phyloP scores from a whole-genome alignment of 257 asterid species.

The Avicennia marina region DNA sequence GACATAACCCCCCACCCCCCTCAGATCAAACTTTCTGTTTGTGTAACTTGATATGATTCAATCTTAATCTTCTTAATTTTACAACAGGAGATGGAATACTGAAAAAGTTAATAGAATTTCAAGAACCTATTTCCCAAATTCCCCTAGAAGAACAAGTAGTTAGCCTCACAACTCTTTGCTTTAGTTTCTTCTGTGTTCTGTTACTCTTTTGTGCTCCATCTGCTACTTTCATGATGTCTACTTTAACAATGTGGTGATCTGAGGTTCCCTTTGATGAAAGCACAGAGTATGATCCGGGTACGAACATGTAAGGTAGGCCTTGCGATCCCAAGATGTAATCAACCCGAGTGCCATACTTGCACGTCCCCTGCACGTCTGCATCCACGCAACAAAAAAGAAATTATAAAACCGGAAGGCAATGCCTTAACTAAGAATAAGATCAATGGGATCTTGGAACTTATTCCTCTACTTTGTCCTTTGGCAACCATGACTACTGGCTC shows the following conservation, averaged over 20 bases:
- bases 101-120: background rate
- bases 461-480: conserved; percentile 81
- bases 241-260: conserved; percentile 89
- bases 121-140: background rate
- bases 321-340: conserved; percentile 68
- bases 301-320: conserved; percentile 48
- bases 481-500: conserved; percentile 87
- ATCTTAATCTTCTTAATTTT: too few relatives aligned
- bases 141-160: background rate
- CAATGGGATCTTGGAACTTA: background rate
- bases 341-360: conserved; percentile 91
- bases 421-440: background rate
- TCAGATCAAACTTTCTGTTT: too few relatives aligned
- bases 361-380: conserved; percentile 87
- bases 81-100: background rate
- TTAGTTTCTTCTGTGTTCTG: background rate
- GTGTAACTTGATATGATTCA: too few relatives aligned
- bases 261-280: conserved; percentile 90
- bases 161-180: background rate
- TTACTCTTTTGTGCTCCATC: conserved; percentile 17
- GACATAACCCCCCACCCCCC: too few relatives aligned
- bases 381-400: conserved; percentile 11
- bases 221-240: conserved; percentile 50
- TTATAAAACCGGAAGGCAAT: too few relatives aligned
- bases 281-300: conserved; percentile 86